Evolutionary conservation across 208 protist genomes (phyloP).

Genomic region (Leishmania turanica): DNA sequence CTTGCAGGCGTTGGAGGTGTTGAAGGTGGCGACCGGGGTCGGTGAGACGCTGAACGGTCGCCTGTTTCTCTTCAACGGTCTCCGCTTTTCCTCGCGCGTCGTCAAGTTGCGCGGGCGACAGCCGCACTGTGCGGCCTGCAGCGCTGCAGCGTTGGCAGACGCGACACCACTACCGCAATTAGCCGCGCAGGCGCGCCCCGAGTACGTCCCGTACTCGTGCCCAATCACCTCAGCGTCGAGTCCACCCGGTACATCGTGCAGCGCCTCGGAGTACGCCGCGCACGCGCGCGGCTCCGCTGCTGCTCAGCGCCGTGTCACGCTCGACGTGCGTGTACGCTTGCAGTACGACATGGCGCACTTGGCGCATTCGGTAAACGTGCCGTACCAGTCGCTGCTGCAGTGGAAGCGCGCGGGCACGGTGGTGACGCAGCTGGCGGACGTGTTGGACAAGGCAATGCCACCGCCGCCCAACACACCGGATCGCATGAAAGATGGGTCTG

Average conservation of each 20-base stretch:
- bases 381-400: constrained; percentile 51
- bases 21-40: constrained; percentile 85
- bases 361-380: constrained; percentile 49
- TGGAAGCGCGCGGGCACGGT: constrained; percentile 34
- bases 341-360: constrained; percentile 90
- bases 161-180: constrained; percentile 21
- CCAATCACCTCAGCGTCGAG: not conserved
- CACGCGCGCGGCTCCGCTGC: not conserved
- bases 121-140: constrained; percentile 72
- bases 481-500: not conserved
- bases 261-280: constrained; percentile 8
- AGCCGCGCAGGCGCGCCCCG: constrained; percentile 31
- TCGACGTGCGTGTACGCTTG: constrained; percentile 73
- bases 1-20: constrained; percentile 92
- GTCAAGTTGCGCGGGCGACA: constrained; percentile 68
- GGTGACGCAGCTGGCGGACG: constrained; percentile 5
- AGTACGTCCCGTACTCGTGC: constrained; percentile 49
- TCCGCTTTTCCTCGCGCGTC: constrained; percentile 61
- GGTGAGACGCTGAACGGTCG: constrained; percentile 70
- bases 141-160: constrained; percentile 13
- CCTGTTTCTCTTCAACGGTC: constrained; percentile 90
- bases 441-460: constrained; percentile 8
- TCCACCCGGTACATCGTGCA: constrained; percentile 3
- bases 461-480: not conserved
- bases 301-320: not conserved